Evolutionary conservation across 345 rosid genomes (phyloP), one percentile per base, ranked within the genome.

Genomic region (Syzygium jambos): DNA sequence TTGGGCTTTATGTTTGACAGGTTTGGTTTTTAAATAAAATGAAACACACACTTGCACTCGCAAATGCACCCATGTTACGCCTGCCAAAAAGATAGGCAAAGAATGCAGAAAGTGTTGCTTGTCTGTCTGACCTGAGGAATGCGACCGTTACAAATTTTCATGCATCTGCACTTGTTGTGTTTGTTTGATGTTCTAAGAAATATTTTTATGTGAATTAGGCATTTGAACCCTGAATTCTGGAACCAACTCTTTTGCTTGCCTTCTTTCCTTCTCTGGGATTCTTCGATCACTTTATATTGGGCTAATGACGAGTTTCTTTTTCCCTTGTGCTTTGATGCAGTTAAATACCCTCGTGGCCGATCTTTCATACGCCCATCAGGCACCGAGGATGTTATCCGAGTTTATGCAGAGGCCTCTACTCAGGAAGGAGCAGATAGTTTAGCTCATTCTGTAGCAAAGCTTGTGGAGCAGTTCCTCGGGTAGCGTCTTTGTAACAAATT

Each of bases 331-430:
- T 43, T 63, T 86, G 80, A 86, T 90, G 91, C 94, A 95, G 97
- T 90, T 43, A 98, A 94, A 78, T 90, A 92, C 86, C 84, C 85
- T 49, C 87, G 85, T 54, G 99, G 99, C 16, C 93, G 97, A 86
- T 95, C 93, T 77, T 98, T 98, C 89, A 92, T 98, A 51, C 92
- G 99, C 68, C 99, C 98, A 29, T 98, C 99, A 1, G 98, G 99
- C 59, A 98, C 99, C 11, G 99, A 98, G 92, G 99, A 98, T 90
- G 98, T 96, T 25, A 87, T 96, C 86, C 96, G 97, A 34, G 98
- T 95, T 22, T 98, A 98, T 91, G 97, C 99, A 1, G 99, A 98
- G 90, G 99, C 99, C 55, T 92, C 97, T 17, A 93, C 95, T 4
- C 96, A 98, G 88, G 98, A 93, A 88, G 94, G 89, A 89, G 98